Conservation (phyloP, 352 stramenopile species). For the Phytophthora idaei region DNA sequence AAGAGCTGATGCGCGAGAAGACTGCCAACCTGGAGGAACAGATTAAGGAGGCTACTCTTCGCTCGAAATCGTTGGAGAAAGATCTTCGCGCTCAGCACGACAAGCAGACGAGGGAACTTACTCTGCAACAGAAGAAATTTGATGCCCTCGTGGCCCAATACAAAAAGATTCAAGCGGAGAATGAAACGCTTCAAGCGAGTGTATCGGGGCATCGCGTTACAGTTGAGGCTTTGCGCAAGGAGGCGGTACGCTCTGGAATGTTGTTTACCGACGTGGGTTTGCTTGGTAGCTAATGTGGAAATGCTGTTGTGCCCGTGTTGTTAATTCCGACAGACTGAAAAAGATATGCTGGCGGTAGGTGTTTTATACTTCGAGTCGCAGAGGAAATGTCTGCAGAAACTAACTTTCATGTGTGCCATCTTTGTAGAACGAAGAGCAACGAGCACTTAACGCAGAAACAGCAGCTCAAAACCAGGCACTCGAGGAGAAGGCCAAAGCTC, state of each 20-base stretch:
- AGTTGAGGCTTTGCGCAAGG: constrained; percentile 81
- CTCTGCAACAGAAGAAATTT: constrained; percentile 79
- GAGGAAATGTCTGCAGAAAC: not conserved
- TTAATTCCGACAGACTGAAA: constrained; percentile 68
- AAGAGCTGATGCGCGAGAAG: constrained; percentile 89
- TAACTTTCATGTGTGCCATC: constrained; percentile 3
- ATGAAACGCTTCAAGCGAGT: constrained; percentile 75
- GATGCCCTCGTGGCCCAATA: constrained; percentile 81
- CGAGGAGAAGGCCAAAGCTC: constrained; percentile 87
- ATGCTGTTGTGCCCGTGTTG: constrained; percentile 15
- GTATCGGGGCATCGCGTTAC: constrained; percentile 63
- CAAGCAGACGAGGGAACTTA: constrained; percentile 75
- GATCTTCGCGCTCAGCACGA: constrained; percentile 76
- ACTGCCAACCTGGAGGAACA: constrained; percentile 89
- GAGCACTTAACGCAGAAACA: constrained; percentile 85
- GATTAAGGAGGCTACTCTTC: constrained; percentile 83
- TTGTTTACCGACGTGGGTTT: not conserved
- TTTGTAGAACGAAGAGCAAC: constrained; percentile 86
- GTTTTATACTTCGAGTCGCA: not conserved
- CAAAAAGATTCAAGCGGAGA: constrained; percentile 82
- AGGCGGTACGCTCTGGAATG: constrained; percentile 59
- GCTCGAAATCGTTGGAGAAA: constrained; percentile 73
- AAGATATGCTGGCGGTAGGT: constrained; percentile 83
- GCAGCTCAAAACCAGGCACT: constrained; percentile 82
- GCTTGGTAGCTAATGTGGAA: constrained; percentile 8